Conservation (phyloP, 352 stramenopile genomes). For the Pythium diclinum region DNA sequence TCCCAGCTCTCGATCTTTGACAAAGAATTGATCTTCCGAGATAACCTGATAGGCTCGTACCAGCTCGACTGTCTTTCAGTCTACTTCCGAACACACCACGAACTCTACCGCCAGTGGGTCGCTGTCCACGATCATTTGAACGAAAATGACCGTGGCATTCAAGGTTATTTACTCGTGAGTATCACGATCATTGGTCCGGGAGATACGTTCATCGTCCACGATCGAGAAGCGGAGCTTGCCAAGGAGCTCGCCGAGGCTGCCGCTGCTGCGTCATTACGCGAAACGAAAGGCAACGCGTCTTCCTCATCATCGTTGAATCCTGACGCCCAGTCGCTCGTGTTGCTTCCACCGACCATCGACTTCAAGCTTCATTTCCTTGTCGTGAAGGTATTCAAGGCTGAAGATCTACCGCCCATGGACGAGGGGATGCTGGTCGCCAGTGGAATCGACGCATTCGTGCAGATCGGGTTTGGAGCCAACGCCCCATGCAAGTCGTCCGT, state of each 20-base stretch:
- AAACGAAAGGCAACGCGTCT: neutral
- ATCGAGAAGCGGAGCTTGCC: conserved; percentile 64
- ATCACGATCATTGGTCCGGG: conserved; percentile 70
- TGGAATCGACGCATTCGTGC: conserved; percentile 83
- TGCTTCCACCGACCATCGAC: conserved; percentile 77
- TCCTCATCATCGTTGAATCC: conserved; percentile 7
- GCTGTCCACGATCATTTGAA: conserved; percentile 88
- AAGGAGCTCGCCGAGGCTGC: conserved; percentile 38
- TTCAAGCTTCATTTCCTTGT: conserved; percentile 77
- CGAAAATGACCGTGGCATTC: conserved; percentile 77
- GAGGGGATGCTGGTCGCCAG: conserved; percentile 37
- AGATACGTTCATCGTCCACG: conserved; percentile 60
- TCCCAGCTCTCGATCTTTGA: conserved; percentile 69
- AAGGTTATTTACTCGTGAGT: conserved; percentile 73
- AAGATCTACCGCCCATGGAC: conserved; percentile 85
- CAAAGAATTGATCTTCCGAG: conserved; percentile 59
- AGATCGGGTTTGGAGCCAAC: conserved; percentile 66
- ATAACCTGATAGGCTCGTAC: conserved; percentile 86
- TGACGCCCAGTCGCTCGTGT: conserved; percentile 42
- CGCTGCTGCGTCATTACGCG: neutral
- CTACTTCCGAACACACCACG: conserved; percentile 71
- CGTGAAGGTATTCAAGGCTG: conserved; percentile 69
- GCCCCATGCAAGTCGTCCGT: conserved; percentile 42
- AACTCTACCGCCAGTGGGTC: conserved; percentile 89
- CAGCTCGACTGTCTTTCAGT: conserved; percentile 78